A percentile compares a stretch with the other conserved stretches of the same genome.
These are phyloP conservation scores for Ophiostoma sp. DNA, from an alignment of 2,329 filamentous ascomycete genomes.

Conservation along the genomic window DNA sequence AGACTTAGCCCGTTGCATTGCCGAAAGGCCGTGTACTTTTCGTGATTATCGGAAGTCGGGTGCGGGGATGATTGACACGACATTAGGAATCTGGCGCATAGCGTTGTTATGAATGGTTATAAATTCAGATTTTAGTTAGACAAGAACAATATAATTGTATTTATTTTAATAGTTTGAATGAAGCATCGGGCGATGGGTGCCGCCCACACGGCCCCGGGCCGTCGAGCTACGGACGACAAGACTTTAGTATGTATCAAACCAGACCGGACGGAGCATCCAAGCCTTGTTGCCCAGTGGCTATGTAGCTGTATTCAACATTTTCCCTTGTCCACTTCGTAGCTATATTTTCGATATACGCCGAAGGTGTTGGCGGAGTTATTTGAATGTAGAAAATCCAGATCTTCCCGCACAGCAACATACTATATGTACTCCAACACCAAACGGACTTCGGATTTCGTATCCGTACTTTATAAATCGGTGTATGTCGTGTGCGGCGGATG, in stretches of 20 bases:
- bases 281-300: not conserved
- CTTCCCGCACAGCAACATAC: not conserved
- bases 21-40: slow-evolving; percentile 8
- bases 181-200: not conserved
- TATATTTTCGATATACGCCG: not conserved
- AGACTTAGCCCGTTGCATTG: not conserved
- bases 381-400: not conserved
- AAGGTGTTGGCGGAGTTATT: not conserved
- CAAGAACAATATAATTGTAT: no score
- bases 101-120: no score
- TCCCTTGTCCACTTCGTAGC: not conserved
- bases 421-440: not conserved
- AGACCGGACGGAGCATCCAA: not conserved
- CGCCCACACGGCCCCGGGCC: not conserved
- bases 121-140: no score
- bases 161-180: not conserved
- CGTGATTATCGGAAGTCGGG: not conserved
- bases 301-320: no score
- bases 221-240: not conserved
- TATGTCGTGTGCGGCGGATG: not conserved
- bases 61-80: slow-evolving; percentile 3
- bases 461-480: not conserved
- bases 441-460: slow-evolving; percentile 3
- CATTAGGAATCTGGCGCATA: not conserved
- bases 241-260: not conserved